Conservation (phyloP, 441 rosid genomes). For the Metrosideros polymorpha region DNA sequence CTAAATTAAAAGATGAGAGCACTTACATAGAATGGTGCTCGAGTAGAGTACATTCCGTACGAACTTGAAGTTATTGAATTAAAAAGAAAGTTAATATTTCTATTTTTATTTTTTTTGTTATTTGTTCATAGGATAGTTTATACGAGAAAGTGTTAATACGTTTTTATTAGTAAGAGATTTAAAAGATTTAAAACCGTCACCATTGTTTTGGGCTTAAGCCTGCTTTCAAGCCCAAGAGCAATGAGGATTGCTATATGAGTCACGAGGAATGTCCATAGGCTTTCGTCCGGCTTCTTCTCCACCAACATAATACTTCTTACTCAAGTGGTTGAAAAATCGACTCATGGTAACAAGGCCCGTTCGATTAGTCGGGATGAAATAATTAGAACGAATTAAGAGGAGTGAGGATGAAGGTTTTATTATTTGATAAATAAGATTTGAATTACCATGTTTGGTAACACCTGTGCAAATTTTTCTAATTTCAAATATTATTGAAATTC, state of each 20-base stretch:
- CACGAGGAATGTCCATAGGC: neutral
- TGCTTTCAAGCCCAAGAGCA: neutral
- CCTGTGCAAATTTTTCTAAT: neutral
- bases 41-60: too few species aligned
- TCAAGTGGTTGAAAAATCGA: neutral
- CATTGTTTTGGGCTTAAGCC: neutral
- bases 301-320: neutral
- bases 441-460: neutral
- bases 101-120: neutral
- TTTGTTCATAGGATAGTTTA: neutral
- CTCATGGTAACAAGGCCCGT: neutral
- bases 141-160: neutral
- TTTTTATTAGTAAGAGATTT: neutral
- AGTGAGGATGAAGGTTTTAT: neutral
- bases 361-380: neutral
- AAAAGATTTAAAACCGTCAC: neutral
- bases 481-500: neutral
- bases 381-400: neutral
- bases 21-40: too few species aligned
- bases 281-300: neutral
- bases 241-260: neutral
- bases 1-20: too few species aligned
- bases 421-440: neutral
- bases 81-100: too few species aligned
- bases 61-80: too few species aligned